A percentile compares a stretch with the other conserved stretches of the same genome.
These are phyloP conservation scores for Pilaira anomala DNA, from an alignment of 192 early-diverging fungal genomes.

Conservation along the genomic window DNA sequence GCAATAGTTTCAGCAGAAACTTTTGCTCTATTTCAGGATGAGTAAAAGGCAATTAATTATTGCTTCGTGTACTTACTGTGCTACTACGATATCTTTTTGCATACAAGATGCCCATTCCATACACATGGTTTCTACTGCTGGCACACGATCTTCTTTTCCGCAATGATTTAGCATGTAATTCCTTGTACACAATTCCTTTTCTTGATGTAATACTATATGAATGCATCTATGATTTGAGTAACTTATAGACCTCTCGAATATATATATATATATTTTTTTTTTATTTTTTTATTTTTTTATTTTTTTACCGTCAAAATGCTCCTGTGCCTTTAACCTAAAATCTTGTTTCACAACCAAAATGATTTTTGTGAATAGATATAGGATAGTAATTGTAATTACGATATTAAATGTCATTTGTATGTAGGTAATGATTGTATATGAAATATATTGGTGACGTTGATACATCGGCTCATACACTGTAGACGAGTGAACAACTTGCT, in stretches of 20 bases:
- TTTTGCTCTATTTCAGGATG: conserved; percentile 48
- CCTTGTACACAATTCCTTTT: conserved; percentile 60
- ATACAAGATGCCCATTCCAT: conserved; percentile 44
- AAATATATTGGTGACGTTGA: neutral
- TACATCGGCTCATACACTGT: neutral
- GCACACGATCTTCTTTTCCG: conserved; percentile 48
- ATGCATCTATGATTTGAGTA: conserved; percentile 1
- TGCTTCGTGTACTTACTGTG: neutral
- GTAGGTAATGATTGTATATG: conserved; percentile 41
- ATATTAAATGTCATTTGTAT: conserved; percentile 71
- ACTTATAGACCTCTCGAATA: neutral
- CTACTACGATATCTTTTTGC: conserved; percentile 14
- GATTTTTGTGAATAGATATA: conserved; percentile 66
- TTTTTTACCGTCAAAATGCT: conserved; percentile 47
- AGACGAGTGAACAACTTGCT: neutral
- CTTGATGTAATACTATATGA: conserved; percentile 49
- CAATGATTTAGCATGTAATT: conserved; percentile 61
- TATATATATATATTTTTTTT: neutral
- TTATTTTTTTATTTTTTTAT: neutral
- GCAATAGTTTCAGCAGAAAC: conserved; percentile 82
- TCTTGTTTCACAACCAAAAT: conserved; percentile 71
- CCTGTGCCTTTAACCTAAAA: conserved; percentile 63
- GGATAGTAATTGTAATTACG: conserved; percentile 52
- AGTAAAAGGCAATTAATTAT: neutral
- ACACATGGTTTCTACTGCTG: conserved; percentile 59